A percentile compares a stretch with the other conserved stretches of the same genome.
Evolutionary conservation across 2,329 filamentous ascomycete genomes (phyloP).

Genomic region (Didymella lethalis): DNA sequence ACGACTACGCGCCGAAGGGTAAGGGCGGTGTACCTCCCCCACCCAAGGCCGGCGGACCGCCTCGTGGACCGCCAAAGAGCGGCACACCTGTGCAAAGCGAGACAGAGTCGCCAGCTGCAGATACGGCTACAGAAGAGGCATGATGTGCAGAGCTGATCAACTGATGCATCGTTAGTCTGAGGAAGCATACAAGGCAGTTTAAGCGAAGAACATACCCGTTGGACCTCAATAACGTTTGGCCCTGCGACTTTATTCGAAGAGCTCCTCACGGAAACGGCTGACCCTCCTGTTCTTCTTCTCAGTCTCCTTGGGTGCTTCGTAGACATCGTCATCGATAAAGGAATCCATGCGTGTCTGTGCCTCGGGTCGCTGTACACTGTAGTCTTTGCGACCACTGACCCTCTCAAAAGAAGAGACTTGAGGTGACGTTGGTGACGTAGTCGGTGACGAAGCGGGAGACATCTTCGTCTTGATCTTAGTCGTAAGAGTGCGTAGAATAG

Average conservation of each 20-base stretch:
- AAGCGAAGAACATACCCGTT: slow-evolving; percentile 24
- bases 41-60: slow-evolving; percentile 48
- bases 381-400: slow-evolving; percentile 34
- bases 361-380: slow-evolving; percentile 24
- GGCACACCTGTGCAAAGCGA: slow-evolving; percentile 32
- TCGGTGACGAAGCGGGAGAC: slow-evolving; percentile 36
- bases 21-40: slow-evolving; percentile 46
- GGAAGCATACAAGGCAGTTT: neutral
- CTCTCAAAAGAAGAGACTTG: slow-evolving; percentile 34
- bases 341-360: slow-evolving; percentile 30
- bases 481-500: slow-evolving; percentile 41
- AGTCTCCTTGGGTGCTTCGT: slow-evolving; percentile 23
- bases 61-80: slow-evolving; percentile 44
- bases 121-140: slow-evolving; percentile 19
- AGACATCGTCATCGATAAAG: slow-evolving; percentile 30
- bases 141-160: slow-evolving; percentile 8
- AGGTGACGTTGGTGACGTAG: slow-evolving; percentile 33
- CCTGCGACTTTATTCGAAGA: slow-evolving; percentile 6
- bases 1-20: slow-evolving; percentile 49
- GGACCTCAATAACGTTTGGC: neutral
- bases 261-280: slow-evolving; percentile 46
- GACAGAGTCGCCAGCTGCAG: slow-evolving; percentile 3
- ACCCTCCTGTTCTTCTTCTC: slow-evolving; percentile 35
- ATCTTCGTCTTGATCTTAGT: slow-evolving; percentile 43
- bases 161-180: slow-evolving; percentile 9